Evolutionary conservation across 805 yeast species (phyloP).

Genomic region (Candida montana): DNA sequence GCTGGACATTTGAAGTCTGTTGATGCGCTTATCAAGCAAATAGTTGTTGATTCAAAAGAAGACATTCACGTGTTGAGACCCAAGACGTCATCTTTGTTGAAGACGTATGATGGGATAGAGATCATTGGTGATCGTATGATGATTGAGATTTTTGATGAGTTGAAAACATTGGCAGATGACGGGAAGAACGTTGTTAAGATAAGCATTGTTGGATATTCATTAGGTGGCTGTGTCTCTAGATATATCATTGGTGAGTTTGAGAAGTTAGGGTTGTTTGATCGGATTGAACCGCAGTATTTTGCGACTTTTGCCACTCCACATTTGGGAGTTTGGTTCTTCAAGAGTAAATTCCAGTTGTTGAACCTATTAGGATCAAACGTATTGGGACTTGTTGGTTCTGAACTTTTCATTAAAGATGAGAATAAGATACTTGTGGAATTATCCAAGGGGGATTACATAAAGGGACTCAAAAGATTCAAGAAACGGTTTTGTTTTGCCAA

Average conservation of each 20-base stretch:
- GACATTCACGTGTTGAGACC: constrained; percentile 44
- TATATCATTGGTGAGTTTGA: constrained; percentile 71
- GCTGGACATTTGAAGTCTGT: constrained; percentile 50
- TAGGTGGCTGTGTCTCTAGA: constrained; percentile 83
- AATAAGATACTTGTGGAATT: constrained; percentile 40
- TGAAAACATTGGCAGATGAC: constrained; percentile 29
- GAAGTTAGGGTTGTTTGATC: constrained; percentile 49
- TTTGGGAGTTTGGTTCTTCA: constrained; percentile 53
- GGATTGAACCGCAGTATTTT: constrained; percentile 55
- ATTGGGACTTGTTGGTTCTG: constrained; percentile 67
- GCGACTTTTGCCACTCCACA: constrained; percentile 79
- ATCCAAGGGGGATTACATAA: constrained; percentile 36
- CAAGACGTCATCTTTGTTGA: constrained; percentile 57
- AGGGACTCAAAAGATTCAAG: constrained; percentile 54
- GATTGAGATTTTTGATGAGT: constrained; percentile 52
- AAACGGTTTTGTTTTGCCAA: constrained; percentile 64
- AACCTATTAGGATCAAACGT: constrained; percentile 50
- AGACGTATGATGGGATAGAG: constrained; percentile 82
- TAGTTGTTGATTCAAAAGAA: constrained; percentile 36
- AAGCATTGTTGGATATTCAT: constrained; percentile 80
- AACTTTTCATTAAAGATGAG: constrained; percentile 53
- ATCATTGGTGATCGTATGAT: constrained; percentile 64
- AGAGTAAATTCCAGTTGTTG: constrained; percentile 29
- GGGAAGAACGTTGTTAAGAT: constrained; percentile 40
- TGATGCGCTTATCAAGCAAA: constrained; percentile 35